These are phyloP conservation scores for Starmerella apicola DNA, from an alignment of 805 yeast species.

Conservation along the genomic window DNA sequence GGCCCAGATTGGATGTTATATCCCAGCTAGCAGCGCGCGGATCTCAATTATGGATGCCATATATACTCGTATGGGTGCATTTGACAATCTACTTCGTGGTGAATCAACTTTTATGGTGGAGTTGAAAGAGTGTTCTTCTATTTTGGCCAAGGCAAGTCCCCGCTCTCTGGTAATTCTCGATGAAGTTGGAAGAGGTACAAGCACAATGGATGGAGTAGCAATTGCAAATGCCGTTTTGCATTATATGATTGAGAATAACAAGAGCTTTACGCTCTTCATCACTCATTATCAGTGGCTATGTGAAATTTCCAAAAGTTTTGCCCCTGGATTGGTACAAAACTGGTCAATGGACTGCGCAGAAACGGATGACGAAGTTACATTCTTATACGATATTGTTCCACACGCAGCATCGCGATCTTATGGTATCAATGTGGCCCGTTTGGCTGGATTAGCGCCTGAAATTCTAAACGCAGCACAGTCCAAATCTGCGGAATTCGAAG, in stretches of 20 bases:
- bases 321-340: conserved; percentile 35
- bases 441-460: conserved; percentile 42
- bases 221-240: conserved; percentile 63
- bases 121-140: conserved; percentile 51
- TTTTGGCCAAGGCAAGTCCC: conserved; percentile 38
- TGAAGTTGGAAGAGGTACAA: conserved; percentile 67
- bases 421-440: conserved; percentile 73
- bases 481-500: conserved; percentile 23
- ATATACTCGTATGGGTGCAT: conserved; percentile 59
- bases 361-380: conserved; percentile 32
- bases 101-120: conserved; percentile 78
- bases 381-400: conserved; percentile 38
- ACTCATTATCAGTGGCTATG: conserved; percentile 72
- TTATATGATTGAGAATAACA: conserved; percentile 36
- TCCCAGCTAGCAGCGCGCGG: conserved; percentile 52
- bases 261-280: conserved; percentile 58
- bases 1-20: conserved; percentile 66
- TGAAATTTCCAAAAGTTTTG: conserved; percentile 34
- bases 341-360: conserved; percentile 61
- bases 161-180: conserved; percentile 55
- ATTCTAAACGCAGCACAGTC: conserved; percentile 21
- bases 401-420: conserved; percentile 54
- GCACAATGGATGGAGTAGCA: conserved; percentile 68
- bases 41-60: conserved; percentile 56
- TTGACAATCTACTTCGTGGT: conserved; percentile 61